Percentiles rank a stretch among this genome's conserved stretches.
Conservation (phyloP, 306 rosid species). For the Chamaecrista fasciculata region DNA sequence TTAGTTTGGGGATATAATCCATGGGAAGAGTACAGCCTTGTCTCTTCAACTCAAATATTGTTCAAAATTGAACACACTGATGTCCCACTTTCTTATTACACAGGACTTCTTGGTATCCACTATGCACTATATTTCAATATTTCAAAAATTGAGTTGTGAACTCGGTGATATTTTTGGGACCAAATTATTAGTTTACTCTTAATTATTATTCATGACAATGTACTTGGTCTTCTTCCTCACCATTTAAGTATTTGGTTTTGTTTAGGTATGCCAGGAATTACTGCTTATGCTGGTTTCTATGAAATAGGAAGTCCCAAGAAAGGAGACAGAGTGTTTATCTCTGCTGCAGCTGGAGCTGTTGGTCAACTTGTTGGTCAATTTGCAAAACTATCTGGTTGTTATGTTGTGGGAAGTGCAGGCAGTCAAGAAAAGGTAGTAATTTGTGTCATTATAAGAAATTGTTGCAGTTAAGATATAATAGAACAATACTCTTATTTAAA, state of each 20-base stretch:
- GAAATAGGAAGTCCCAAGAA: neutral
- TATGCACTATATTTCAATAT: too few species aligned
- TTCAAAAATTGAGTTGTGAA: too few species aligned
- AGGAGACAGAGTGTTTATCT: neutral
- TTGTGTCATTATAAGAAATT: neutral
- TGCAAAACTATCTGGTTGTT: constrained; percentile 7
- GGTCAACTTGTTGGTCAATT: constrained; percentile 1
- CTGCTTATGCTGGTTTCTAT: neutral
- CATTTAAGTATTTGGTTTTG: too few species aligned
- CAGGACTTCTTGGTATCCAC: constrained; percentile 9
- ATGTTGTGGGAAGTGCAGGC: constrained; percentile 39
- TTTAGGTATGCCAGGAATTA: constrained; percentile 27
- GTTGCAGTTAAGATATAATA: too few species aligned
- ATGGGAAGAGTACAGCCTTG: constrained; percentile 2
- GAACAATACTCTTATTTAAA: too few species aligned
- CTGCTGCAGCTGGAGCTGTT: neutral
- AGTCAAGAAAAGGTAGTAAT: constrained; percentile 22
- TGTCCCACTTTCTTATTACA: constrained; percentile 33
- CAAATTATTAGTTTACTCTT: too few species aligned
- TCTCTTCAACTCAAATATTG: neutral
- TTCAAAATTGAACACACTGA: constrained; percentile 21
- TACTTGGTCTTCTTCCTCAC: too few species aligned
- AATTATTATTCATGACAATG: too few species aligned
- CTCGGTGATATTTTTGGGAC: too few species aligned
- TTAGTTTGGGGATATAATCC: neutral